Percentiles rank a stretch among this genome's conserved stretches.
Evolutionary conservation across 768 basidiomycete genomes (phyloP).

Genomic region (Suillus weaverae): DNA sequence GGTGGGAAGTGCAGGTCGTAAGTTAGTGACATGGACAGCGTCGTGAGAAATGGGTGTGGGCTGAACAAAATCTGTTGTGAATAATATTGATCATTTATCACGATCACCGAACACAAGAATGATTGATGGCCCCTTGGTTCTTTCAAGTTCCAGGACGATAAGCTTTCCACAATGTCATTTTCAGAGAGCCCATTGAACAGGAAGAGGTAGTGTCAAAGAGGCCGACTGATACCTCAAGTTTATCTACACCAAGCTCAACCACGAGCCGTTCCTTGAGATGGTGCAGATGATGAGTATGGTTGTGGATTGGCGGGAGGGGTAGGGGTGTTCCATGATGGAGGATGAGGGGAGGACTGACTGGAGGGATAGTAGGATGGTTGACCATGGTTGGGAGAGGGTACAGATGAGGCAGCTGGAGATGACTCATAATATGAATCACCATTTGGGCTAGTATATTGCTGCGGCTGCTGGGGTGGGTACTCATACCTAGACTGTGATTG

Average conservation of each 20-base stretch:
- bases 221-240: neutral
- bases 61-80: no score
- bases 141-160: neutral
- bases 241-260: neutral
- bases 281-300: constrained; percentile 4
- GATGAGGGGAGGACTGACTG: constrained; percentile 25
- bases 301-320: neutral
- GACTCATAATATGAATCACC: constrained; percentile 27
- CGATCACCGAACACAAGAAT: no score
- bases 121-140: neutral
- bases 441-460: constrained; percentile 20
- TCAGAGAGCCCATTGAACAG: neutral
- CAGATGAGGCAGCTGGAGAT: constrained; percentile 17
- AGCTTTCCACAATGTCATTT: neutral
- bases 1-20: no score
- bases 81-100: no score
- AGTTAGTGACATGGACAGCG: no score
- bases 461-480: constrained; percentile 24
- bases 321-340: constrained; percentile 23
- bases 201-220: neutral
- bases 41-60: no score
- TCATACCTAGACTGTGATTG: constrained; percentile 23
- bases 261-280: neutral
- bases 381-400: constrained; percentile 12
- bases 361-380: constrained; percentile 26